Conservation (phyloP, 1,284 basidiomycete species). For the Cryptococcus deneoformans region DNA sequence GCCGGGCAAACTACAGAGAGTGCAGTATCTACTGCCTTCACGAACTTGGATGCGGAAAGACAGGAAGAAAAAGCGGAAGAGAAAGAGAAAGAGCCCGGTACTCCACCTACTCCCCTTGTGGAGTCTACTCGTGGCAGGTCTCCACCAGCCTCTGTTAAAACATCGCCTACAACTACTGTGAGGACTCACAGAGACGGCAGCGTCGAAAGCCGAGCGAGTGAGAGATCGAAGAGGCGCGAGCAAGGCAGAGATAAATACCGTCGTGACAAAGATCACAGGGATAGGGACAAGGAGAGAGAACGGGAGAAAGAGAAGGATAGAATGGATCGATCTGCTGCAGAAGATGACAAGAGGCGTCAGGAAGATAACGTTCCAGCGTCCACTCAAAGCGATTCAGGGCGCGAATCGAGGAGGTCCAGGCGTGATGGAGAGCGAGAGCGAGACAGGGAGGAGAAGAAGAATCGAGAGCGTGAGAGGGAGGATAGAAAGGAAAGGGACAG, state of each 20-base stretch:
- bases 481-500: conserved; percentile 17
- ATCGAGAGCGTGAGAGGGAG: conserved; percentile 15
- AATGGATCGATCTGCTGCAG: background rate
- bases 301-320: conserved; percentile 41
- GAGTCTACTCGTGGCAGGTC: conserved; percentile 7
- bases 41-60: background rate
- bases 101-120: background rate
- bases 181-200: conserved; percentile 28
- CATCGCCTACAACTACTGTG: conserved; percentile 8
- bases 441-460: conserved; percentile 19
- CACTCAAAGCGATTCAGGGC: background rate
- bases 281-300: conserved; percentile 6
- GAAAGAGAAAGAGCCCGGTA: background rate
- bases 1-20: conserved; percentile 3
- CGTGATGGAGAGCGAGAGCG: conserved; percentile 6
- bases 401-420: background rate
- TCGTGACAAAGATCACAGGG: conserved; percentile 18
- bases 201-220: conserved; percentile 37
- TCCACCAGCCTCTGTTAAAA: conserved; percentile 9
- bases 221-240: conserved; percentile 11
- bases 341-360: background rate
- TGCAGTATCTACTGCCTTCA: background rate
- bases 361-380: no score
- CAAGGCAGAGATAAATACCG: background rate
- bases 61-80: background rate